Evolutionary conservation across 495 filamentous ascomycete genomes (phyloP).

Genomic region (Aspergillus saccharolyticus): DNA sequence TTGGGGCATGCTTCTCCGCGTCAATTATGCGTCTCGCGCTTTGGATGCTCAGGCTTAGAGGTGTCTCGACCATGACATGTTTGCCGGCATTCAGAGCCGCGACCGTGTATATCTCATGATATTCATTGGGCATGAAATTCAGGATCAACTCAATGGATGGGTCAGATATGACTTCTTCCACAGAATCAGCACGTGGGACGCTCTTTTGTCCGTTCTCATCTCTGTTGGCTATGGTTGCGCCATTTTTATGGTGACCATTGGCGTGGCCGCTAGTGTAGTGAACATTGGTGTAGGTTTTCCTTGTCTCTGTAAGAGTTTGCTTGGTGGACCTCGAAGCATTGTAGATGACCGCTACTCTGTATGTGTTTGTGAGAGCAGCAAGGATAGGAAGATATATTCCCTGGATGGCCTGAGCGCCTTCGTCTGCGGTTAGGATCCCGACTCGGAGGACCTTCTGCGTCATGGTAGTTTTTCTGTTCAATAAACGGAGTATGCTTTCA

Average conservation of each 20-base stretch:
- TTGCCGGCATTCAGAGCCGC: conserved; percentile 48
- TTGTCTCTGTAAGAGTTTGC: background rate
- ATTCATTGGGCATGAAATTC: conserved; percentile 47
- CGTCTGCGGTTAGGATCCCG: conserved; percentile 42
- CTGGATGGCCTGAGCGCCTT: conserved; percentile 40
- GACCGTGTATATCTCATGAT: conserved; percentile 45
- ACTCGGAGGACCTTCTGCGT: conserved; percentile 27
- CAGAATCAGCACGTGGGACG: conserved; percentile 9
- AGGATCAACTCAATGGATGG: conserved; percentile 46
- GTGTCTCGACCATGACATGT: conserved; percentile 52
- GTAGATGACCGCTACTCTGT: conserved; percentile 38
- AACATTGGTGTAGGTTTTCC: conserved; percentile 2
- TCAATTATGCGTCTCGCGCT: conserved; percentile 38
- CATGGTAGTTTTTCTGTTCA: conserved; percentile 8
- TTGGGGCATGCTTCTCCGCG: conserved; percentile 25
- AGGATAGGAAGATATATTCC: conserved; percentile 47
- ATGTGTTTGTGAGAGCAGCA: conserved; percentile 34
- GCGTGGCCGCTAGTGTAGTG: conserved; percentile 10
- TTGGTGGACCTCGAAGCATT: conserved; percentile 24
- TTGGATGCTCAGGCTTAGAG: conserved; percentile 40
- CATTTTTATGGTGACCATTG: conserved; percentile 4
- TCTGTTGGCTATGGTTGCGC: conserved; percentile 1
- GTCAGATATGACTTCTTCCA: conserved; percentile 11
- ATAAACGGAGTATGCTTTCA: background rate
- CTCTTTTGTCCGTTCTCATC: background rate